A percentile compares a stretch with the other conserved stretches of the same genome.
Conservation (phyloP, 768 basidiomycete species). For the Hericium alpestre region DNA sequence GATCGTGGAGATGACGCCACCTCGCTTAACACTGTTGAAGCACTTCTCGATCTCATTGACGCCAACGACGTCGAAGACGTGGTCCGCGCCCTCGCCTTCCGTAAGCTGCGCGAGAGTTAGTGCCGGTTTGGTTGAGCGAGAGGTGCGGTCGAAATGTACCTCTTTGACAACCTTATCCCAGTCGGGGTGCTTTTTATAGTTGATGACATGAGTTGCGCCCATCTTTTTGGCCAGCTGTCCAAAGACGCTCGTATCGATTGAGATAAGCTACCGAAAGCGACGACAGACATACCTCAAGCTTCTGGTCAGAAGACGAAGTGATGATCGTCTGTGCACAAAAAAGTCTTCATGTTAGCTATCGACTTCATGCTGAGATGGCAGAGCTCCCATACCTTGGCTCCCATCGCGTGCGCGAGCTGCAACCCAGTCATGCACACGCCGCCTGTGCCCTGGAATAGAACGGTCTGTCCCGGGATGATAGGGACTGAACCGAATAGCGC, state of each 20-base stretch:
- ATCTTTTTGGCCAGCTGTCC: conserved; percentile 32
- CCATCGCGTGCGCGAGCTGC: conserved; percentile 52
- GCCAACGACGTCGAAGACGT: conserved; percentile 1
- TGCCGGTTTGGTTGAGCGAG: neutral
- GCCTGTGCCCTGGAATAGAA: conserved; percentile 47
- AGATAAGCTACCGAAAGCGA: neutral
- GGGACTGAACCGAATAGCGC: conserved; percentile 38
- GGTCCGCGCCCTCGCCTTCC: neutral
- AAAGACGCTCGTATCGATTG: neutral
- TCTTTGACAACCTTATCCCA: conserved; percentile 32
- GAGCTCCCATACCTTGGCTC: conserved; percentile 24
- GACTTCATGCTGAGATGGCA: neutral
- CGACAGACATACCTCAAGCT: conserved; percentile 26
- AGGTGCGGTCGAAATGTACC: neutral
- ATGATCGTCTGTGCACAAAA: conserved; percentile 32
- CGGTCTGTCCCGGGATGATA: conserved; percentile 47
- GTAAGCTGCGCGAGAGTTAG: neutral
- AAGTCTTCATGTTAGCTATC: neutral
- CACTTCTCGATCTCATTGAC: neutral
- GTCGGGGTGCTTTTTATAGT: conserved; percentile 46
- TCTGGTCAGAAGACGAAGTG: conserved; percentile 59
- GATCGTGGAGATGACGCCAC: conserved; percentile 1
- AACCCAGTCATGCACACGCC: conserved; percentile 50
- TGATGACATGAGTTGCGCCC: conserved; percentile 46
- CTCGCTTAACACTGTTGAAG: neutral